Evolutionary conservation across 2,329 filamentous ascomycete species (phyloP).

Genomic region (Hymenoscyphus salicellus): DNA sequence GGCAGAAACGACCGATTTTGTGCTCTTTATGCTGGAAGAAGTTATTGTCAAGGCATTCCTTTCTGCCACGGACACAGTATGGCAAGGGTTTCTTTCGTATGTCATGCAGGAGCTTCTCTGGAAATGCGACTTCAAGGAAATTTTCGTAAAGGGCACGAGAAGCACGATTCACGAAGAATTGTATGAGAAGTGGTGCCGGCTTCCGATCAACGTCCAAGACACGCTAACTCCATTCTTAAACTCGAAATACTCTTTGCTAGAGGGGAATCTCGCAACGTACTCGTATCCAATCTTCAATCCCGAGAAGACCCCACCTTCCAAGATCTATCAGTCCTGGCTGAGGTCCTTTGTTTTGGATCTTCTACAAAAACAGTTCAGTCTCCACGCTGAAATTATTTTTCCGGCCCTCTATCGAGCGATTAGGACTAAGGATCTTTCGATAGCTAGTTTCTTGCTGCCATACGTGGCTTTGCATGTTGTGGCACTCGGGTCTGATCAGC

Average conservation of each 20-base stretch:
- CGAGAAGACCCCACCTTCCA: conserved; percentile 50
- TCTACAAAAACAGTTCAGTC: conserved; percentile 71
- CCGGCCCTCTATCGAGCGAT: conserved; percentile 78
- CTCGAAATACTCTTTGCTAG: conserved; percentile 74
- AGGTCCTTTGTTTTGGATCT: conserved; percentile 77
- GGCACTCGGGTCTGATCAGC: conserved; percentile 63
- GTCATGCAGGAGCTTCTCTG: conserved; percentile 89
- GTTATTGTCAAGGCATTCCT: conserved; percentile 89
- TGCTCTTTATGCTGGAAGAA: conserved; percentile 79
- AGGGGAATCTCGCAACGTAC: conserved; percentile 51
- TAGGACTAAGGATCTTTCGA: conserved; percentile 78
- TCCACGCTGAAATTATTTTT: conserved; percentile 74
- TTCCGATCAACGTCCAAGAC: conserved; percentile 75
- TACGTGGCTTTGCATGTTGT: conserved; percentile 83
- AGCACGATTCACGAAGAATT: conserved; percentile 37
- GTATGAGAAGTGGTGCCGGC: conserved; percentile 70
- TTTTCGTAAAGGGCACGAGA: conserved; percentile 33
- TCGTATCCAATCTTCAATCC: conserved; percentile 69
- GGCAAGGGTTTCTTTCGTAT: conserved; percentile 89
- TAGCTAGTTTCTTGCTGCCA: conserved; percentile 83
- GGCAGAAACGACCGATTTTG: conserved; percentile 80
- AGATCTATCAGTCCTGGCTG: conserved; percentile 78
- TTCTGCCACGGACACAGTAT: conserved; percentile 79
- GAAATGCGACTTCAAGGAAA: conserved; percentile 68
- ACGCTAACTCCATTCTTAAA: conserved; percentile 83